Base-by-base conservation (phyloP, 257 asterid species). In the Solanum bulbocastanum region DNA sequence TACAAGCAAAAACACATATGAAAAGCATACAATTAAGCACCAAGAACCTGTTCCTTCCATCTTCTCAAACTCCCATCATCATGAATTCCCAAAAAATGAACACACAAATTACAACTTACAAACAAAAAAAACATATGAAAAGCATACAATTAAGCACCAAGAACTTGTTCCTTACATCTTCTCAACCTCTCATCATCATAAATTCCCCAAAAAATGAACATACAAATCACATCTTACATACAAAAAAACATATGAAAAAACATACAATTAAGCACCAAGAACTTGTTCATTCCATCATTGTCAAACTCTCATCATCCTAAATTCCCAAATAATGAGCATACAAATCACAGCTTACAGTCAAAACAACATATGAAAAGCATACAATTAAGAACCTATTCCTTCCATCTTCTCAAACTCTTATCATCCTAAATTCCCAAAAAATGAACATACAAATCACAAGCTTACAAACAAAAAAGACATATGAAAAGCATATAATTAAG, bases 401-500 rank as follows among this genome's bases (percentile, higher is more conserved):
- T 95, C 99, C 99, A 95, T 91, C 97, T 96, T 90, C 98, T 94
- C 93, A 95, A 92, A 86, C 99, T 95, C 95, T 94, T 98, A 90
- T 96, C 98, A 90, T 95, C 98, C 99, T 96, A 90, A 68, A 84
- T 76, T 72, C 79, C 12, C 89, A 90, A 87, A 69, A 49, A 86
- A 74, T 25, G 37, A 79, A 56, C 83, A 75, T 23, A 86, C 68
- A 66, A 86, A 32, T 27, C 18, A 18, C 65, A 65, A 65, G 65
- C 40, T 60, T 20, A 82, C 5, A 88, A 49, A 27, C 49, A 78
- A 44, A 56, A 52, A 79, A 60, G 75, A 39, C 71, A 60, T 27
- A 81, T n/a, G 60, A 10, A 35, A 40, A 68, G 10, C 3, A 84
- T 10, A 35, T 12, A 62, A 46, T 49, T 39, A 27, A 52, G 30